Evolutionary conservation across 768 basidiomycete species (phyloP), one percentile per base, ranked within the genome.

Genomic region (Amanita fuliginea): DNA sequence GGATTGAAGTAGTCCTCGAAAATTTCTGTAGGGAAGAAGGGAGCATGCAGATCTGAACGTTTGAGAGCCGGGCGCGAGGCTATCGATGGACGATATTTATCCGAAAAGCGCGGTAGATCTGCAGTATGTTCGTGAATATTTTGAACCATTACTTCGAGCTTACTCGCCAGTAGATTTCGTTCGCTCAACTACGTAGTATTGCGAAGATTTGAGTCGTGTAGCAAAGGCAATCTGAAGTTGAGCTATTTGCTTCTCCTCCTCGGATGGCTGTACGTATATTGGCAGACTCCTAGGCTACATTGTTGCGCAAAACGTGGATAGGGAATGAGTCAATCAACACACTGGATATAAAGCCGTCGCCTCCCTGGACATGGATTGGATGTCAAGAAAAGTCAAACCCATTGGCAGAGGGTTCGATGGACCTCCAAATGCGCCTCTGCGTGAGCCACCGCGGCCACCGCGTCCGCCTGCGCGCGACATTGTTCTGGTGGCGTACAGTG

Each of bases 81-180:
- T 5, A 69, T 62, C 6, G 79, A 80, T 2, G 81, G 78, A 6
- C 81, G 75, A 61, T 90, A 89, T 64, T 86, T 87, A 64, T 92
- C 89, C 14, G 86, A 88, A 61, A 89, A 92, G 24, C 85, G 79
- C 37, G 83, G 78, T 3, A 91, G 65, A 37, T 88, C 89, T 86
- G 56, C 21, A 53, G 16, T 16, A 40, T 42, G 50, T 36, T n/a
- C 28, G 28, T 24, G 19, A 26, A 36, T 13, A n/a, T 32, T 43
- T 13, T 33, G 30, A 32, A 19, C 9, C 30, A 28, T 30, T 14
- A 22, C 24, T 16, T 40, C 19, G 41, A 26, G 18, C 28, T 32
- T 28, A 54, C 65, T 55, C 49, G 63, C 73, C 86, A 43, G 72
- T 74, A 3, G 83, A 78, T 64, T 82, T 88, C 9, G 73, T 75